Conservation (phyloP, 176 grass and related monocot species). For the Otatea glauca region DNA sequence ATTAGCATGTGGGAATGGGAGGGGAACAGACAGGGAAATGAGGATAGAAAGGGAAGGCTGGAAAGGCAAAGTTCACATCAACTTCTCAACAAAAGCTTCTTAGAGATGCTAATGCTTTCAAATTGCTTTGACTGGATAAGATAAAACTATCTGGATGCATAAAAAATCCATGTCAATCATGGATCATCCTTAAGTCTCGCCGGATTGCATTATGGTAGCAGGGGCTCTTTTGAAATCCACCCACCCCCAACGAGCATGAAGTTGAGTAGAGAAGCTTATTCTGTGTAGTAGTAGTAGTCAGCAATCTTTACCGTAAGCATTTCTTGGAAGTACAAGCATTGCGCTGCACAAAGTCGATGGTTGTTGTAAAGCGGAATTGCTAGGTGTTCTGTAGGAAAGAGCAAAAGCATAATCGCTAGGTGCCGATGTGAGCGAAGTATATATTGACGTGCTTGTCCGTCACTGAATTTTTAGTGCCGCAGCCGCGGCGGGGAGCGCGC, state of each 20-base stretch:
- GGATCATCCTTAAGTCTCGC: slow-evolving; percentile 12
- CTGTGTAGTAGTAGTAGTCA: background rate
- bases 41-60: slow-evolving; percentile 59
- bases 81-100: slow-evolving; percentile 76
- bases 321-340: background rate
- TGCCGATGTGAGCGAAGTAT: background rate
- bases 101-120: slow-evolving; percentile 70
- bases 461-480: background rate
- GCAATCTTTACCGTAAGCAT: background rate
- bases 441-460: background rate
- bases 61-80: slow-evolving; percentile 55
- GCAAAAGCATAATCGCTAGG: background rate
- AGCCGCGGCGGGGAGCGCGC: background rate
- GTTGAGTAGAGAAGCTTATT: background rate
- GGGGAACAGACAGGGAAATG: slow-evolving; percentile 50
- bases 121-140: slow-evolving; percentile 46
- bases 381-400: background rate
- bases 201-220: background rate
- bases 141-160: background rate
- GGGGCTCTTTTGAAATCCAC: background rate
- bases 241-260: background rate
- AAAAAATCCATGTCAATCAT: background rate
- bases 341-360: background rate
- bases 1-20: slow-evolving; percentile 48
- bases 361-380: background rate